phyloP scores from a whole-genome alignment of 257 asterid genomes.

The Plantago major region DNA sequence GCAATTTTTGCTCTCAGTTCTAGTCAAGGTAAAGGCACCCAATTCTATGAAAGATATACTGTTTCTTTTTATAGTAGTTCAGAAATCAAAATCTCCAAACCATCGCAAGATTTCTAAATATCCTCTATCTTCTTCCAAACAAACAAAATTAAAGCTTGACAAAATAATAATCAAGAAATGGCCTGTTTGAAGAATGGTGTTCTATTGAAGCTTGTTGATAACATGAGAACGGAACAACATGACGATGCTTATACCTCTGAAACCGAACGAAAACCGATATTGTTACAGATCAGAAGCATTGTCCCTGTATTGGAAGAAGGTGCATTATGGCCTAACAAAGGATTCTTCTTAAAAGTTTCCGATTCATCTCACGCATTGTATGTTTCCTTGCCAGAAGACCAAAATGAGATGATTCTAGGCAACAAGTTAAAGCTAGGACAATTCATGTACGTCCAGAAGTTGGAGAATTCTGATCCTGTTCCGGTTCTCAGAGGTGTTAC shows the following conservation, averaged over 20 bases:
- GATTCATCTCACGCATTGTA: constrained; percentile 61
- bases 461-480: constrained; percentile 52
- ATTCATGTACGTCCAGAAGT: constrained; percentile 38
- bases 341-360: constrained; percentile 64
- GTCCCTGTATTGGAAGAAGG: constrained; percentile 74
- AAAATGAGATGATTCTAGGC: constrained; percentile 57
- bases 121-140: too few relatives aligned
- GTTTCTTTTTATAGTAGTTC: too few relatives aligned
- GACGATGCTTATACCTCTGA: not conserved
- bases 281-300: constrained; percentile 70
- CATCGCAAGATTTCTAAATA: too few relatives aligned
- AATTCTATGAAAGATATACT: too few relatives aligned
- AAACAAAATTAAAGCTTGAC: too few relatives aligned
- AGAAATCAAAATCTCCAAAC: too few relatives aligned
- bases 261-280: constrained; percentile 34
- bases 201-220: constrained; percentile 53
- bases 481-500: constrained; percentile 54
- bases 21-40: too few relatives aligned
- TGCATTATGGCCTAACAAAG: constrained; percentile 62
- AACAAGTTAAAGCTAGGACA: constrained; percentile 63
- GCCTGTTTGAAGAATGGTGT: constrained; percentile 50
- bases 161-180: constrained; percentile 20
- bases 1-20: too few relatives aligned
- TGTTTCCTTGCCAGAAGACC: constrained; percentile 53
- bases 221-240: constrained; percentile 26